Conservation (phyloP, 2,329 filamentous ascomycete species). For the Nectriaceae sp. region DNA sequence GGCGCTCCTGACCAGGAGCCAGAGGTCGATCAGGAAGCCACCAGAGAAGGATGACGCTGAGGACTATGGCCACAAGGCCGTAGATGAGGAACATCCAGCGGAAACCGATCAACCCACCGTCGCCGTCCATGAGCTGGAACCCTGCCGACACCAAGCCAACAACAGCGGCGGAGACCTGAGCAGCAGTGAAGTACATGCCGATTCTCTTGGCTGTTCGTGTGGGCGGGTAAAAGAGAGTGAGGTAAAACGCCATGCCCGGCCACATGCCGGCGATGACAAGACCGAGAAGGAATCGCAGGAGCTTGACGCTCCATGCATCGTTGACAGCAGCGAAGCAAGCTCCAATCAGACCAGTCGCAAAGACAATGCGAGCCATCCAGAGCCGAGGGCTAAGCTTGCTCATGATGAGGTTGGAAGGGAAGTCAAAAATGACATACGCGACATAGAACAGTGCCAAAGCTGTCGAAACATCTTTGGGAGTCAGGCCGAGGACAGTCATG, state of each 20-base stretch:
- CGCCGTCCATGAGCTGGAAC: slow-evolving; percentile 87
- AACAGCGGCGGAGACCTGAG: slow-evolving; percentile 85
- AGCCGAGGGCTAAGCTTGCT: slow-evolving; percentile 79
- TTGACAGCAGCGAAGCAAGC: slow-evolving; percentile 81
- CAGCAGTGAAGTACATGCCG: slow-evolving; percentile 85
- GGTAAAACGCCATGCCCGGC: slow-evolving; percentile 92
- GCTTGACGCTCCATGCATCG: slow-evolving; percentile 82
- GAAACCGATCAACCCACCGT: slow-evolving; percentile 75
- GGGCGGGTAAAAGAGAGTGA: slow-evolving; percentile 89
- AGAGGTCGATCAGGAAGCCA: slow-evolving; percentile 87
- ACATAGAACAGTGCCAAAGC: slow-evolving; percentile 90
- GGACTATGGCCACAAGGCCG: slow-evolving; percentile 70
- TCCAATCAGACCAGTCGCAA: slow-evolving; percentile 83
- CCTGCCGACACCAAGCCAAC: slow-evolving; percentile 88
- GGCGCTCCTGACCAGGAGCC: slow-evolving; percentile 65
- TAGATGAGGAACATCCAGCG: slow-evolving; percentile 94
- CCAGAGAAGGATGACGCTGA: slow-evolving; percentile 78
- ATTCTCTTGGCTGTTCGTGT: slow-evolving; percentile 85
- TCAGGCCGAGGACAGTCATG: slow-evolving; percentile 68
- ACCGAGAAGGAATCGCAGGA: slow-evolving; percentile 83
- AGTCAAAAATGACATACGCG: slow-evolving; percentile 86
- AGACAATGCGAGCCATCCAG: slow-evolving; percentile 91
- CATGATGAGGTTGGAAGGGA: slow-evolving; percentile 89
- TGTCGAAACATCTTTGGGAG: slow-evolving; percentile 76
- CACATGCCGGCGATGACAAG: slow-evolving; percentile 92